Percentiles rank a stretch among this genome's conserved stretches.
Conservation (phyloP, 352 stramenopile species). For the Globisporangium cederbergense region DNA sequence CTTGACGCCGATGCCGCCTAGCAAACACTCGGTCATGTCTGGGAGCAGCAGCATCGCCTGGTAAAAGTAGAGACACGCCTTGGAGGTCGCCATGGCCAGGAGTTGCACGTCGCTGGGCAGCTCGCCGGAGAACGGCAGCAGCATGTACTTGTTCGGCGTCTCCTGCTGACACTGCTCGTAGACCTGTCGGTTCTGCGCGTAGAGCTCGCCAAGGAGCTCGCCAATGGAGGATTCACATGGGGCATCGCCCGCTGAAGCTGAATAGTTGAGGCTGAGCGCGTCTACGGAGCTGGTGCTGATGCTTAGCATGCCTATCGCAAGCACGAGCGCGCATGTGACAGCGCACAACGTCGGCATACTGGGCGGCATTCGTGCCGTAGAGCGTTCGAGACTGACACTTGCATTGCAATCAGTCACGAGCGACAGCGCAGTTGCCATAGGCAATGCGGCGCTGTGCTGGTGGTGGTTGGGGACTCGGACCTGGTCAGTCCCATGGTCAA, state of each 20-base stretch:
- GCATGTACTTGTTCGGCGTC: neutral
- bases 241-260: neutral
- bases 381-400: too few relatives aligned
- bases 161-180: constrained; percentile 7
- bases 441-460: too few relatives aligned
- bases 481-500: too few relatives aligned
- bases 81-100: constrained; percentile 1
- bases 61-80: constrained; percentile 3
- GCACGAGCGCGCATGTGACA: neutral
- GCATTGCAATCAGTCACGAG: too few relatives aligned
- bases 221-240: neutral
- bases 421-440: too few relatives aligned
- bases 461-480: too few relatives aligned
- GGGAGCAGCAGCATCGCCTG: neutral
- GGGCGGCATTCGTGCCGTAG: too few relatives aligned
- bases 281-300: neutral
- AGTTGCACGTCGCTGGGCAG: neutral
- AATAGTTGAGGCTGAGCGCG: neutral
- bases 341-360: too few relatives aligned
- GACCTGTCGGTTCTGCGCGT: neutral
- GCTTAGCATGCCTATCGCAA: neutral
- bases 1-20: constrained; percentile 1
- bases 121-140: neutral
- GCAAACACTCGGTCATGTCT: neutral
- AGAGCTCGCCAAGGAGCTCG: constrained; percentile 1